phyloP scores from a whole-genome alignment of 2,329 filamentous ascomycete species.

The Mariannaea elegans region DNA sequence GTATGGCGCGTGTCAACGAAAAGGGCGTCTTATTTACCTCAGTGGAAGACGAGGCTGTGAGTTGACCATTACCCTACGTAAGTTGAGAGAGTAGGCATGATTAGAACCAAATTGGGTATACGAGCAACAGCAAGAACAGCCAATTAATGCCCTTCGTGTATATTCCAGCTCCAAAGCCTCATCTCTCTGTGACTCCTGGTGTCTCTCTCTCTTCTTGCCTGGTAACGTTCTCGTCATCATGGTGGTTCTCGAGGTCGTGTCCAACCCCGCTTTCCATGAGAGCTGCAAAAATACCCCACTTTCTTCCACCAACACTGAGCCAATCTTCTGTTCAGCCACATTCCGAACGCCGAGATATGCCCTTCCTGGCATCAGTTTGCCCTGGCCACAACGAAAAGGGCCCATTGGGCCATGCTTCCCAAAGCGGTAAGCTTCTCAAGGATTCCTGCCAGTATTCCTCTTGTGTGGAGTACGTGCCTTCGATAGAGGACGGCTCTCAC shows the following conservation, averaged over 20 bases:
- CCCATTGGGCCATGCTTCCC: slow-evolving; percentile 28
- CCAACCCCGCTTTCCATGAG: background rate
- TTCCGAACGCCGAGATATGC: slow-evolving; percentile 44
- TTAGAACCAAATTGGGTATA: background rate
- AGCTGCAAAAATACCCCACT: slow-evolving; percentile 6
- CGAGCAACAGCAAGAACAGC: background rate
- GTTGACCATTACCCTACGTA: background rate
- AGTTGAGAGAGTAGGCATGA: background rate
- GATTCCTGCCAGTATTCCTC: no score
- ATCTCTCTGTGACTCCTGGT: no score
- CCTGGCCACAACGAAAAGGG: background rate
- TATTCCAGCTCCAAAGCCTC: background rate
- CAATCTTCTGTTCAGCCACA: slow-evolving; percentile 20
- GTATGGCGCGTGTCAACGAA: background rate
- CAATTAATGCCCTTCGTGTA: background rate
- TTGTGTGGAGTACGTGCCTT: no score
- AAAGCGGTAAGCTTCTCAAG: slow-evolving; percentile 30
- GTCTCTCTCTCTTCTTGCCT: background rate
- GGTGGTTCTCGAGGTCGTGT: background rate
- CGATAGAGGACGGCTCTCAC: background rate
- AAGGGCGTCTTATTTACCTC: no score
- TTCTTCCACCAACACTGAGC: slow-evolving; percentile 8
- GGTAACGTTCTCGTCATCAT: background rate
- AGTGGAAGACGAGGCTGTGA: background rate
- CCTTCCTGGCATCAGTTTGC: slow-evolving; percentile 23